phyloP scores from a whole-genome alignment of 257 asterid genomes.

The Solanum megistacrolobum region DNA sequence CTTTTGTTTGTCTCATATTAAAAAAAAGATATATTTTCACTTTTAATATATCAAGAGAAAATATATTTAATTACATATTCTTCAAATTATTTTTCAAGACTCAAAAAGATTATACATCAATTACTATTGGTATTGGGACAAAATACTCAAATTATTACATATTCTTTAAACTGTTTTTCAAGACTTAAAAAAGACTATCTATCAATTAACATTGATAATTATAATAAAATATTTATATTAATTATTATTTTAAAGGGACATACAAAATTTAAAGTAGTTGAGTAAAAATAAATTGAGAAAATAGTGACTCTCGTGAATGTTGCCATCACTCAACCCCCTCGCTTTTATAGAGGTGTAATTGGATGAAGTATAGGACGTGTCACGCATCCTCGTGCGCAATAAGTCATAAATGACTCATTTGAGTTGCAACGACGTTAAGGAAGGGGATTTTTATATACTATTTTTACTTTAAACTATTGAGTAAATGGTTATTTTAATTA shows the following conservation, averaged over 20 bases:
- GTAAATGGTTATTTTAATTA: neutral
- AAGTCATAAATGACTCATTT: neutral
- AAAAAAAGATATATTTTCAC: too few species aligned
- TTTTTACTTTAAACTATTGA: neutral
- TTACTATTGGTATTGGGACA: too few species aligned
- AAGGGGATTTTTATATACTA: neutral
- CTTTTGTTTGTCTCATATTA: neutral
- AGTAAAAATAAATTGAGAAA: neutral
- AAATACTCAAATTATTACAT: neutral
- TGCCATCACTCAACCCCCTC: neutral
- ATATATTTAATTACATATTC: too few species aligned
- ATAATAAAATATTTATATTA: too few species aligned
- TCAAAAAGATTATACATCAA: neutral
- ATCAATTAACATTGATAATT: too few species aligned
- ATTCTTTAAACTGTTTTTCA: too few species aligned
- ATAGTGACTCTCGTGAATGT: neutral
- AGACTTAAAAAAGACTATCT: too few species aligned
- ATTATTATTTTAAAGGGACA: too few species aligned
- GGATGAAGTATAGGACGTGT: neutral
- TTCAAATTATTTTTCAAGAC: neutral
- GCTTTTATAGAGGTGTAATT: neutral
- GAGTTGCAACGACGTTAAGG: neutral
- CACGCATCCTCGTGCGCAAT: neutral
- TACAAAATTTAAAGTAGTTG: too few species aligned
- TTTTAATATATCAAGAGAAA: too few species aligned